Conservation (phyloP, 2,329 filamentous ascomycete species). For the Dryadomyces quercivorus region DNA sequence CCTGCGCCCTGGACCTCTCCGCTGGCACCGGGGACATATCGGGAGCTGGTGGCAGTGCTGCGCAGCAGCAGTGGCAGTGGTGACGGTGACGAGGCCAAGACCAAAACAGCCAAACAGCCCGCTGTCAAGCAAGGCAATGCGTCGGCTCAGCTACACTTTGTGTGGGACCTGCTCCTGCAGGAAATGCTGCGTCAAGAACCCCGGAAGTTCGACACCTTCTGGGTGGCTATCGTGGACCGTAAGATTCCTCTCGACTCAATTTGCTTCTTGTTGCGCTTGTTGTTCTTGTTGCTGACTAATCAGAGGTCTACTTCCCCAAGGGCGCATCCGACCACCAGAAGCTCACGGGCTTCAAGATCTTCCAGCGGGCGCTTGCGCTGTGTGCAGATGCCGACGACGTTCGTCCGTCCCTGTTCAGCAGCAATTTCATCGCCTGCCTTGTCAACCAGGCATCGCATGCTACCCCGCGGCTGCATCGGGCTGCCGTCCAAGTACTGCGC, state of each 20-base stretch:
- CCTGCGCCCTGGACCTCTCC: slow-evolving; percentile 73
- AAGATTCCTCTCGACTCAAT: slow-evolving; percentile 30
- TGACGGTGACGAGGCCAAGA: slow-evolving; percentile 3
- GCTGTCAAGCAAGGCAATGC: slow-evolving; percentile 55
- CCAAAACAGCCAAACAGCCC: slow-evolving; percentile 15
- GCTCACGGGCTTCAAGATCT: slow-evolving; percentile 80
- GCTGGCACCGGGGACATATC: slow-evolving; percentile 54
- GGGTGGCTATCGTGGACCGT: slow-evolving; percentile 60
- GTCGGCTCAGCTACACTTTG: slow-evolving; percentile 72
- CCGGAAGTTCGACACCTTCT: slow-evolving; percentile 10
- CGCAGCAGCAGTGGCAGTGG: slow-evolving; percentile 55
- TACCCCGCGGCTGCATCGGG: slow-evolving; percentile 68
- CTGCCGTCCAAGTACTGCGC: slow-evolving; percentile 65
- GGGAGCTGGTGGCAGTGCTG: slow-evolving; percentile 61
- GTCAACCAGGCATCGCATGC: slow-evolving; percentile 71
- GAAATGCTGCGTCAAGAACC: slow-evolving; percentile 14
- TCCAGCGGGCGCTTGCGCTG: slow-evolving; percentile 58
- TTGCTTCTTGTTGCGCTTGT: background rate
- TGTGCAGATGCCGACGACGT: slow-evolving; percentile 34
- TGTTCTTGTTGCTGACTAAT: slow-evolving; percentile 11
- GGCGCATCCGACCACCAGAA: slow-evolving; percentile 79
- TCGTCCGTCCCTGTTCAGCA: slow-evolving; percentile 57
- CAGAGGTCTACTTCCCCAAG: slow-evolving; percentile 73
- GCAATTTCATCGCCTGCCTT: slow-evolving; percentile 69
- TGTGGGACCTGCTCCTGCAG: slow-evolving; percentile 69